Conservation (phyloP, 2,329 filamentous ascomycete species). For the Colletotrichum endophyticum region DNA sequence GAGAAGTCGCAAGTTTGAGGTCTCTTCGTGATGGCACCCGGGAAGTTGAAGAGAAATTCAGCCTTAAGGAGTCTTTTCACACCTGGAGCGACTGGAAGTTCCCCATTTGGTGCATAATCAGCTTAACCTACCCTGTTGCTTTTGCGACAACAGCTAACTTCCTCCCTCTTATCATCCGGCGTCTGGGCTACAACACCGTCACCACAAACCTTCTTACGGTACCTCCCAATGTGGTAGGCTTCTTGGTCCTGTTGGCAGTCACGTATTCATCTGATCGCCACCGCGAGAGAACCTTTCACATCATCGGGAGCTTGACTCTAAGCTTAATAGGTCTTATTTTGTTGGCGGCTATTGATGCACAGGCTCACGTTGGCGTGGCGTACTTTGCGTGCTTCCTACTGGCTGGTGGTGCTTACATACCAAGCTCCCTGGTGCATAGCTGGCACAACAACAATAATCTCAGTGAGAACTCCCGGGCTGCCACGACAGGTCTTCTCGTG, state of each 20-base stretch:
- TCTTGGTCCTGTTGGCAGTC: conserved; percentile 47
- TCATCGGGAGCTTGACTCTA: conserved; percentile 38
- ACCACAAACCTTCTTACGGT: conserved; percentile 44
- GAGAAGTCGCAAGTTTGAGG: conserved; percentile 43
- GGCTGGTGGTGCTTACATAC: conserved; percentile 51
- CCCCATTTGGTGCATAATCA: conserved; percentile 47
- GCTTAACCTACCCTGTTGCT: conserved; percentile 52
- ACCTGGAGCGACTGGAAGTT: conserved; percentile 43
- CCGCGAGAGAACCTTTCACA: conserved; percentile 50
- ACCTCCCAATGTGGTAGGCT: conserved; percentile 44
- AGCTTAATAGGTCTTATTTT: conserved; percentile 50
- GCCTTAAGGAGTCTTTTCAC: conserved; percentile 42
- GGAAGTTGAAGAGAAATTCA: conserved; percentile 39
- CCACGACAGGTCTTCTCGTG: conserved; percentile 51
- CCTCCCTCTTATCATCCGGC: conserved; percentile 49
- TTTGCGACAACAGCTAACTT: conserved; percentile 48
- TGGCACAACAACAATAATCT: conserved; percentile 51
- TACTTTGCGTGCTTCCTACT: conserved; percentile 58
- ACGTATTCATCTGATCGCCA: conserved; percentile 48
- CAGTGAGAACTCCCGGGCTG: conserved; percentile 48
- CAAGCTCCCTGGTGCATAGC: conserved; percentile 53
- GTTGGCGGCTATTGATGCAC: conserved; percentile 39
- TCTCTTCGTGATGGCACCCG: conserved; percentile 50
- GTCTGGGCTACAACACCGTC: conserved; percentile 46
- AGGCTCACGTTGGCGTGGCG: conserved; percentile 41